Base-by-base conservation (phyloP, 2,329 filamentous ascomycete species). In the Epichloe sp. region DNA sequence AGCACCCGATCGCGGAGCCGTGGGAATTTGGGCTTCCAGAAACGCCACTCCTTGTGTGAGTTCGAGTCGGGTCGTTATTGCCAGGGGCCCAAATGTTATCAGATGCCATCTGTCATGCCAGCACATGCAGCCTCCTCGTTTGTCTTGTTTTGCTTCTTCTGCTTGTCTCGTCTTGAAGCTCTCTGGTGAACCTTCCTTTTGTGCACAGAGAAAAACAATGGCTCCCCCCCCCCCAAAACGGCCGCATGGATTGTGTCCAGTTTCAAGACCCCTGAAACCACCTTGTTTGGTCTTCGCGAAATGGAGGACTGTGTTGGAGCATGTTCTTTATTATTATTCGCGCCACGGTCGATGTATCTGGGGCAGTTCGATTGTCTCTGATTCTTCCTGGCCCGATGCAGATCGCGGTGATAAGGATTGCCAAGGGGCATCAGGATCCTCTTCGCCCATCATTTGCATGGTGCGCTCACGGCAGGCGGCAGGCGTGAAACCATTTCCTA, bases 401-500 rank as follows among this genome's bases (percentile, higher is more conserved):
- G 60, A 62, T 61, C 73, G 69, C 52, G 77, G 74, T 58, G 76
- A 77, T 68, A 71, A 64, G 65, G 73, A 77, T 69, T 77, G 76
- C 69, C 77, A 76, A 71, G 77, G 71, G 63, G 66, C 65, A 57
- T 62, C 58, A 23, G 62, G 57, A 21, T 64, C 64, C 47, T 71
- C 74, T 35, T 69, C 74, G 37, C 70, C 72, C 41, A 70, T 60
- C 43, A 90, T 68, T 68, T 88, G 79, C 53, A 78, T 71, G 35
- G 83, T 84, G 60, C 88, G 85, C 62, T 95, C 88, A 66, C 85
- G 85, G 70, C 90, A 96, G 44, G 89, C 88, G 37, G 82, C 80
- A 41, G 90, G 87, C 38, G 88, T 93, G 64, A 95, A 94, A 45
- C 90, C 89, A 48, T 83, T 86, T 54, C 90, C 90, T 60, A 96